Conservation (phyloP, 495 filamentous ascomycete genomes). For the Aspergillus diversus region DNA sequence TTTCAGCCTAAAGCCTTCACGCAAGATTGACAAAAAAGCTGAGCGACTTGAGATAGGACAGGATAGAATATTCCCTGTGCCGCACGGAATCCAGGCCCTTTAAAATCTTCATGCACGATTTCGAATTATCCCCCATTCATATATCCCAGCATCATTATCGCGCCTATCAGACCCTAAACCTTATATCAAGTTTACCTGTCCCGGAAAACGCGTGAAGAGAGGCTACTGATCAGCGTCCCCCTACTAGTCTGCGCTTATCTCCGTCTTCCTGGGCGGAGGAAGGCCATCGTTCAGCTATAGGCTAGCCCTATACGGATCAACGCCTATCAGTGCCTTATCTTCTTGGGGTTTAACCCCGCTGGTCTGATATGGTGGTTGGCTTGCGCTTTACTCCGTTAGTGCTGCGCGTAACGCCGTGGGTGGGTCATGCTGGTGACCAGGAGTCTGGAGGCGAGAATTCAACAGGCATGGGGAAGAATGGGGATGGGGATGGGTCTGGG, state of each 20-base stretch:
- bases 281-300: neutral
- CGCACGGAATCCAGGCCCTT: neutral
- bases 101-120: neutral
- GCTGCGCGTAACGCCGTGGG: neutral
- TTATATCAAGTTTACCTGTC: neutral
- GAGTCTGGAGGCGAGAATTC: neutral
- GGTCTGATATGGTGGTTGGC: neutral
- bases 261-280: neutral
- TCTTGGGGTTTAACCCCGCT: neutral
- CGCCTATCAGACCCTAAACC: neutral
- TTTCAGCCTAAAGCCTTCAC: no score
- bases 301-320: neutral
- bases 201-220: neutral
- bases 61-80: neutral
- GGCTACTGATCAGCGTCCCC: neutral
- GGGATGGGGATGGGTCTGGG: neutral
- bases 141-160: neutral
- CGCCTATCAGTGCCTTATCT: constrained; percentile 1
- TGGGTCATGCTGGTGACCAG: neutral
- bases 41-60: neutral
- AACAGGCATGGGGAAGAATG: neutral
- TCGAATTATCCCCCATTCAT: neutral
- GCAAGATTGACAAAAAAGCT: no score
- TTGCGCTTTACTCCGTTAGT: neutral
- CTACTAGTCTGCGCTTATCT: neutral